Evolutionary conservation across 768 basidiomycete genomes (phyloP).

Genomic region (Lepiota brunneoincarnata): DNA sequence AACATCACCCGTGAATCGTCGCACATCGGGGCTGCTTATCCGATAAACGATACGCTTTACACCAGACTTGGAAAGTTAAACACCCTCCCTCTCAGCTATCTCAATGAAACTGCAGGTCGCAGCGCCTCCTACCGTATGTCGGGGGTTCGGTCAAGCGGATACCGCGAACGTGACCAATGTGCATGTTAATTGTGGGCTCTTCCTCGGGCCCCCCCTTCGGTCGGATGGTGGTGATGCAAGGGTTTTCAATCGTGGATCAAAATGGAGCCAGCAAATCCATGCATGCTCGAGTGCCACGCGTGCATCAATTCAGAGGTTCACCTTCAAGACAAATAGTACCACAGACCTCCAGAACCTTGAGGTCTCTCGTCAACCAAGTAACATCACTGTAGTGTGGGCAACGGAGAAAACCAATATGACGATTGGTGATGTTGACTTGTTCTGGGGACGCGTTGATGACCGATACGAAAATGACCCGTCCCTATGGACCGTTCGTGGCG

Average conservation of each 20-base stretch:
- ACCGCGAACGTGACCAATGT: conserved; percentile 20
- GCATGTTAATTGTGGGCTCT: conserved; percentile 18
- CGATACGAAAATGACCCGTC: conserved; percentile 8
- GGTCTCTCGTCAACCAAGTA: background rate
- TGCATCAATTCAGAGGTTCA: conserved; percentile 5
- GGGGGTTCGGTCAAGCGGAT: conserved; percentile 18
- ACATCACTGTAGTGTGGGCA: background rate
- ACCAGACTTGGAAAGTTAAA: background rate
- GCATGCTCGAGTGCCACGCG: conserved; percentile 18
- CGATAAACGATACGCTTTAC: background rate
- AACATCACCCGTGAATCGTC: conserved; percentile 16
- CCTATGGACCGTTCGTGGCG: conserved; percentile 4
- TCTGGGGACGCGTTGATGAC: conserved; percentile 8
- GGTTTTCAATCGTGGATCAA: conserved; percentile 15
- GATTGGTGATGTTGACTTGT: background rate
- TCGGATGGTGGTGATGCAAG: conserved; percentile 19
- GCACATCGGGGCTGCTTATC: conserved; percentile 14
- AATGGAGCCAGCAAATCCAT: conserved; percentile 18
- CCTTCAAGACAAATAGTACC: conserved; percentile 4
- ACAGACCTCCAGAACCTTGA: background rate
- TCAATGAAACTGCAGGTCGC: background rate
- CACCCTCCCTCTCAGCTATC: conserved; percentile 1
- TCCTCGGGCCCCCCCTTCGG: conserved; percentile 18
- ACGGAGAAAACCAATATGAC: background rate
- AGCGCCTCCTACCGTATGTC: conserved; percentile 8